Evolutionary conservation across 2,329 filamentous ascomycete species (phyloP).

Genomic region (Aureobasidium sp.): DNA sequence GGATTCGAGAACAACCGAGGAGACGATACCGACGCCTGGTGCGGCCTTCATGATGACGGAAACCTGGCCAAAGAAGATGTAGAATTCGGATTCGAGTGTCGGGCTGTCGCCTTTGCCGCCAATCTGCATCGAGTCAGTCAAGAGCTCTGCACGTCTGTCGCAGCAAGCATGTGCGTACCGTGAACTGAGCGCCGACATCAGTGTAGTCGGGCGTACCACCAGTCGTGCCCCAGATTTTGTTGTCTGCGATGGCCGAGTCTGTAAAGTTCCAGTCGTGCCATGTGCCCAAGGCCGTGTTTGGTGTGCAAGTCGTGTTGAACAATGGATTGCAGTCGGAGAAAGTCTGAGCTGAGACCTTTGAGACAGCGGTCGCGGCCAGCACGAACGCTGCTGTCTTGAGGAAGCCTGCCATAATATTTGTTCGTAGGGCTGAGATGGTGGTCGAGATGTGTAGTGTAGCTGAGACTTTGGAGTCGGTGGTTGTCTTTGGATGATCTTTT

Average conservation of each 20-base stretch:
- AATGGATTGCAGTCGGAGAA: slow-evolving; percentile 69
- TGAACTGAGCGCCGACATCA: slow-evolving; percentile 55
- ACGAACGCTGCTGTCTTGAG: slow-evolving; percentile 18
- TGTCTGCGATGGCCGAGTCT: slow-evolving; percentile 35
- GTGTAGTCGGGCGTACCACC: slow-evolving; percentile 54
- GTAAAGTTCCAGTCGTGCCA: slow-evolving; percentile 57
- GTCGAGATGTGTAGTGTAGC: neutral
- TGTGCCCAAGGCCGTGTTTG: slow-evolving; percentile 61
- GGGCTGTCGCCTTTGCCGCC: slow-evolving; percentile 61
- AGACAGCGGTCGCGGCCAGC: slow-evolving; percentile 25
- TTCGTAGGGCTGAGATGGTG: neutral
- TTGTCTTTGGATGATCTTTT: neutral
- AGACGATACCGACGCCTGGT: slow-evolving; percentile 65
- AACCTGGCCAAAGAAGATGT: slow-evolving; percentile 76
- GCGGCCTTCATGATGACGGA: slow-evolving; percentile 73
- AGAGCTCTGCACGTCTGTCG: neutral
- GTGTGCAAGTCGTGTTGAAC: slow-evolving; percentile 54
- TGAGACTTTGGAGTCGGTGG: neutral
- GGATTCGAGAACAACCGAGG: slow-evolving; percentile 72
- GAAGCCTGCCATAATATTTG: neutral
- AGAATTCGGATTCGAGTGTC: slow-evolving; percentile 69
- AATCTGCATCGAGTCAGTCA: slow-evolving; percentile 34
- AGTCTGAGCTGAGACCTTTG: slow-evolving; percentile 59
- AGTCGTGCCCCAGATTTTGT: slow-evolving; percentile 40
- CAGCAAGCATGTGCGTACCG: slow-evolving; percentile 19